phyloP scores from a whole-genome alignment of 1,284 basidiomycete genomes.

The Microstroma glucosiphilum region DNA sequence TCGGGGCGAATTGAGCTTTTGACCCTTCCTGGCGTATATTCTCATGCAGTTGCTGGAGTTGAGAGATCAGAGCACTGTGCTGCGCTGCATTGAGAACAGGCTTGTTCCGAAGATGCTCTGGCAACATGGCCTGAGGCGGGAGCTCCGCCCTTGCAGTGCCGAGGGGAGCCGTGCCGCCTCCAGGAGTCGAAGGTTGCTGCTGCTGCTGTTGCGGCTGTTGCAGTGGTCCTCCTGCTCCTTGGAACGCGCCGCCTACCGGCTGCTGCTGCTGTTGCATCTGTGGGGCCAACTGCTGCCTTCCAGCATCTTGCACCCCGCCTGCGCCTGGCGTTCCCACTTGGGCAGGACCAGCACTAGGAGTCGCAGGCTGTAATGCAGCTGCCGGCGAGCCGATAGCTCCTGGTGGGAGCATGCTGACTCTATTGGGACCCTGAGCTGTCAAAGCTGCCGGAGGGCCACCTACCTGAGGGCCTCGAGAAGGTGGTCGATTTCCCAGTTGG shows the following conservation, averaged over 20 bases:
- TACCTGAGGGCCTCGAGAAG: conserved; percentile 1
- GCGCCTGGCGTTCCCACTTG: not conserved
- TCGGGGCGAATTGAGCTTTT: conserved; percentile 6
- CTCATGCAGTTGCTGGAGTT: conserved; percentile 6
- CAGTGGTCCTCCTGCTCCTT: not conserved
- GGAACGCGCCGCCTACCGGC: not conserved
- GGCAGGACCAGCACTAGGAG: not conserved
- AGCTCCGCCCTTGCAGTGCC: not conserved
- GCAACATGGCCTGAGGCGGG: conserved; percentile 3
- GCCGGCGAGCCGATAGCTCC: conserved; percentile 1
- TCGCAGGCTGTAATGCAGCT: not conserved
- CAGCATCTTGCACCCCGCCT: not conserved
- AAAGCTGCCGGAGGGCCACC: not conserved
- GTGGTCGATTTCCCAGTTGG: not conserved
- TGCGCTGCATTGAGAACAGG: not conserved
- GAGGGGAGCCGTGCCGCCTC: too few relatives aligned
- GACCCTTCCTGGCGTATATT: conserved; percentile 3
- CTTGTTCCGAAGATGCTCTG: not conserved
- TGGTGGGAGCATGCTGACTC: conserved; percentile 5
- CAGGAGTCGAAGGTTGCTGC: not conserved
- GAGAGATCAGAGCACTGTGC: conserved; percentile 3
- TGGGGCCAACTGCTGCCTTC: not conserved
- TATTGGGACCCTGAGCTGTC: not conserved
- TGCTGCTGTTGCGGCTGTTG: not conserved
- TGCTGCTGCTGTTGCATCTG: not conserved